Conservation (phyloP, 306 rosid species). For the Styphnolobium japonicum region DNA sequence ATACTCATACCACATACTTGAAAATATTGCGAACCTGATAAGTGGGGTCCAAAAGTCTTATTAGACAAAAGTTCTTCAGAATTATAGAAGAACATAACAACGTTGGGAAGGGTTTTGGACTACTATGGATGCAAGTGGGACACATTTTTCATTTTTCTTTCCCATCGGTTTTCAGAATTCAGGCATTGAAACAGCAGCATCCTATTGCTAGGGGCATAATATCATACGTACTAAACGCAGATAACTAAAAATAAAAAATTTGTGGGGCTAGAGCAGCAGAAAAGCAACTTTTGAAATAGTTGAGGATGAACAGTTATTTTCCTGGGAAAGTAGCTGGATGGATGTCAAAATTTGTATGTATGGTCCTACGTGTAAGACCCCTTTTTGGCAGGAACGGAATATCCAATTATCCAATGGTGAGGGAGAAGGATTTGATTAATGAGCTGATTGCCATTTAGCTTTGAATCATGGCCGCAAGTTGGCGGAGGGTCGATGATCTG, state of each 20-base stretch:
- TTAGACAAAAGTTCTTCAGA: neutral
- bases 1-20: no score
- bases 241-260: neutral
- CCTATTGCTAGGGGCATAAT: neutral
- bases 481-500: neutral
- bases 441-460: neutral
- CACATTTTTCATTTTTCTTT: neutral
- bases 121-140: neutral
- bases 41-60: no score
- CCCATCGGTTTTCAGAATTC: neutral
- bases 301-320: constrained; percentile 21
- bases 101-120: neutral
- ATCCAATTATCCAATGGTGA: constrained; percentile 12
- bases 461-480: constrained; percentile 16
- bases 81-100: neutral
- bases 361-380: constrained; percentile 14
- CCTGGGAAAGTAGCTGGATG: constrained; percentile 30
- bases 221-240: neutral
- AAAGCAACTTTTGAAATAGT: constrained; percentile 10
- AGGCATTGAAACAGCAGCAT: neutral
- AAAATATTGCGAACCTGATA: no score
- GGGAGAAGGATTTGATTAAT: constrained; percentile 2
- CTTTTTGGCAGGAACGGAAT: constrained; percentile 16
- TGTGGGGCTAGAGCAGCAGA: neutral
- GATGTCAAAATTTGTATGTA: neutral